Conservation (phyloP, 768 basidiomycete genomes). For the Dacryopinax spathularia region DNA sequence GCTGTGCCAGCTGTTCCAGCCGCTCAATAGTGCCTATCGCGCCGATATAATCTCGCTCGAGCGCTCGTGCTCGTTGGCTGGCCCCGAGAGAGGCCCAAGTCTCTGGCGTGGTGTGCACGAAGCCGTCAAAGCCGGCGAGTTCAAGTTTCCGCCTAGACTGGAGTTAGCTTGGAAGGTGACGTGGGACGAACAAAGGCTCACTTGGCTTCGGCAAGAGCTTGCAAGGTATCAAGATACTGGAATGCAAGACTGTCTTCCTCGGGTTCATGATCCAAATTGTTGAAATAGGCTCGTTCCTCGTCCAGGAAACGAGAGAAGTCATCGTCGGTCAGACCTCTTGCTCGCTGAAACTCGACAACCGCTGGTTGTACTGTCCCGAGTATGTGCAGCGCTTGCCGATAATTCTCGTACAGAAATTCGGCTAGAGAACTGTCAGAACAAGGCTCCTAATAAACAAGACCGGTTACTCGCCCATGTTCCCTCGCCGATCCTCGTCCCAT, state of each 20-base stretch:
- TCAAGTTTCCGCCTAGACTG: not conserved
- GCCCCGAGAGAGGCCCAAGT: not conserved
- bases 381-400: conserved; percentile 13
- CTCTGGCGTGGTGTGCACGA: not conserved
- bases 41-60: not conserved
- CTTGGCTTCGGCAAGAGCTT: not conserved
- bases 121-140: not conserved
- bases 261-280: not conserved
- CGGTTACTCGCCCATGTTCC: not conserved
- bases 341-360: conserved; percentile 1
- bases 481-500: not conserved
- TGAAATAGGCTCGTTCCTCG: not conserved
- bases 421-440: not conserved
- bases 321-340: not conserved
- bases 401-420: conserved; percentile 13
- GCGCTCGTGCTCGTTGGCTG: not conserved
- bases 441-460: no score
- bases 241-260: not conserved
- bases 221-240: not conserved
- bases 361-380: not conserved
- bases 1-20: not conserved
- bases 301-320: not conserved
- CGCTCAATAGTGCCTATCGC: not conserved
- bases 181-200: not conserved
- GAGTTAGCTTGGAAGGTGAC: not conserved